Conservation (phyloP, 108 stramenopile genomes). For the Cyclotella distinguenda region DNA sequence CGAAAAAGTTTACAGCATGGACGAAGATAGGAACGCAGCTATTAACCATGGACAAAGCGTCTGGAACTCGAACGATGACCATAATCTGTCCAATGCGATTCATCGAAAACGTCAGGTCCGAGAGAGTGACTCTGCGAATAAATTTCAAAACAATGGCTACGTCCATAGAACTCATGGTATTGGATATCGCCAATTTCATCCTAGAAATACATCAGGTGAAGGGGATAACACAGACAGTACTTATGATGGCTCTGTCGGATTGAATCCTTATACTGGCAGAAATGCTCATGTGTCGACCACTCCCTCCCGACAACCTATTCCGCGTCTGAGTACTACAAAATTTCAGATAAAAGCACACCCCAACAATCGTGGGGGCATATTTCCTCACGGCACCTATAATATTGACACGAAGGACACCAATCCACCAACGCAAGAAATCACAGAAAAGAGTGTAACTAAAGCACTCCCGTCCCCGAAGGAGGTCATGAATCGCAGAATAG, state of each 20-base stretch:
- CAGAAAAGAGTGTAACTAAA: background rate
- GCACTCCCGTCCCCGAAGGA: too few species aligned
- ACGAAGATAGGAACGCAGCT: background rate
- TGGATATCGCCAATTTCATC: background rate
- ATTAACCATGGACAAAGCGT: background rate
- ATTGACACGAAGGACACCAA: background rate
- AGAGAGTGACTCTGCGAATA: too few species aligned
- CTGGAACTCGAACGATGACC: background rate
- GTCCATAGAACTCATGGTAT: too few species aligned
- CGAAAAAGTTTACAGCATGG: background rate
- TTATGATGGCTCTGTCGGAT: background rate
- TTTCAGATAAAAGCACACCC: background rate
- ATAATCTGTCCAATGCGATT: background rate
- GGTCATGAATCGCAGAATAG: too few species aligned
- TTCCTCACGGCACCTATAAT: background rate
- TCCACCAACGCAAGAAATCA: background rate
- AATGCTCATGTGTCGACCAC: background rate
- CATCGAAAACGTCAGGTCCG: too few species aligned
- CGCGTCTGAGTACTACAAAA: background rate
- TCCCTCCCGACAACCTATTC: background rate
- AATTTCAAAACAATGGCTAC: too few species aligned
- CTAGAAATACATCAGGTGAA: background rate
- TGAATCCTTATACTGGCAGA: background rate
- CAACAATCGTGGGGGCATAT: background rate
- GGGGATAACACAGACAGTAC: background rate